phyloP scores from a whole-genome alignment of 176 grass and related monocot genomes.

The Aegilops speltoides region DNA sequence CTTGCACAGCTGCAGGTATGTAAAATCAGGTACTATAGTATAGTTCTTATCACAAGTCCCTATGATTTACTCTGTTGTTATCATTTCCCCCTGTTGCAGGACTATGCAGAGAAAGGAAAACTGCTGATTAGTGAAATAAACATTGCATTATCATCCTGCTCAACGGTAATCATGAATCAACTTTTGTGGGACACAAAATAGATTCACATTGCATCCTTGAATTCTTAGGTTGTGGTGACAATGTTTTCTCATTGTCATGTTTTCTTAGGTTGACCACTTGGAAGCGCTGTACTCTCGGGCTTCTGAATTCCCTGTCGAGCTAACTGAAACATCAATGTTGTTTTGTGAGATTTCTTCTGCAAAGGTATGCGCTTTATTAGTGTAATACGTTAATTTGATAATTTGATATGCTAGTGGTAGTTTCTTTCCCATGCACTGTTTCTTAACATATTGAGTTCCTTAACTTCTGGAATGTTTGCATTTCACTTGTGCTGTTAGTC shows the following conservation, averaged over 20 bases:
- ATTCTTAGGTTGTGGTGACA: slow-evolving; percentile 26
- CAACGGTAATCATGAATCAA: slow-evolving; percentile 52
- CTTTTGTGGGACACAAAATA: slow-evolving; percentile 19
- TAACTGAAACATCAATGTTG: slow-evolving; percentile 49
- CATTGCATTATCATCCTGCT: slow-evolving; percentile 57
- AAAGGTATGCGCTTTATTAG: slow-evolving; percentile 55
- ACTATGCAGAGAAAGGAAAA: slow-evolving; percentile 55
- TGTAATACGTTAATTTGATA: neutral
- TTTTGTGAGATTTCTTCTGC: slow-evolving; percentile 64
- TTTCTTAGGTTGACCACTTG: slow-evolving; percentile 69
- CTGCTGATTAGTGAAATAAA: slow-evolving; percentile 64
- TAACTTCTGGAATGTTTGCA: slow-evolving; percentile 11
- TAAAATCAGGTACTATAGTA: slow-evolving; percentile 11
- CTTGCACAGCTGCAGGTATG: slow-evolving; percentile 65
- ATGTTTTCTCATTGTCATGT: slow-evolving; percentile 15
- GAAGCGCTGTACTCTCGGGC: slow-evolving; percentile 55
- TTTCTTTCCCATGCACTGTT: neutral
- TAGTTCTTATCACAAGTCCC: neutral
- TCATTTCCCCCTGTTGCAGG: slow-evolving; percentile 43
- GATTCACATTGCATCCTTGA: neutral
- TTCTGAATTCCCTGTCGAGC: slow-evolving; percentile 60
- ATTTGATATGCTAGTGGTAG: neutral
- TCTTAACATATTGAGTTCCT: neutral
- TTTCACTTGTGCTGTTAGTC: slow-evolving; percentile 50
- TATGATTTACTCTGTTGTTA: slow-evolving; percentile 29